These are phyloP conservation scores for Aethionema arabicum DNA, from an alignment of 345 rosid species.

Conservation along the genomic window DNA sequence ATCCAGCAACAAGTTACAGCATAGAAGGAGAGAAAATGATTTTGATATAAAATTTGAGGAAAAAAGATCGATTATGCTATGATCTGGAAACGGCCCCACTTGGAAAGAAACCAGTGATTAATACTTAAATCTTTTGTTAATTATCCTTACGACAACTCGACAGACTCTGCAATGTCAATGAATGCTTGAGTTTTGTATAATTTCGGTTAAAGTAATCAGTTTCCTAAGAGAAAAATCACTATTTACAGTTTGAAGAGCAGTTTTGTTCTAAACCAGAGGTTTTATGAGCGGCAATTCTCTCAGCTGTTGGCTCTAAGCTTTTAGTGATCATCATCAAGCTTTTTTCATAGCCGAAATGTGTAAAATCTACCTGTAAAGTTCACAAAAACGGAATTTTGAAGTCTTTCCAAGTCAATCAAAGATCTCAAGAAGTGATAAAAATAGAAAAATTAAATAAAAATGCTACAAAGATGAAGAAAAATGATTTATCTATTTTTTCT, in stretches of 20 bases:
- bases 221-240: neutral
- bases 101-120: slow-evolving; percentile 17
- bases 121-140: slow-evolving; percentile 16
- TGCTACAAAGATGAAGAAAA: too few species aligned
- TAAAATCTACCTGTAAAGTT: slow-evolving; percentile 39
- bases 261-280: neutral
- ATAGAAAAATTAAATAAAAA: too few species aligned
- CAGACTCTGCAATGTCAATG: slow-evolving; percentile 1
- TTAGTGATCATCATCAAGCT: slow-evolving; percentile 47
- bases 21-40: slow-evolving; percentile 9
- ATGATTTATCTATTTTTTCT: too few species aligned
- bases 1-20: slow-evolving; percentile 14
- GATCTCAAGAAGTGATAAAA: too few species aligned
- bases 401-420: too few species aligned
- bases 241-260: neutral
- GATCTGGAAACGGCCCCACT: slow-evolving; percentile 15
- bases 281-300: slow-evolving; percentile 44
- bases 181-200: neutral
- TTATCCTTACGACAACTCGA: slow-evolving; percentile 10
- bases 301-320: slow-evolving; percentile 54
- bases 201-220: neutral
- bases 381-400: too few species aligned
- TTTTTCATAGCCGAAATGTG: slow-evolving; percentile 39
- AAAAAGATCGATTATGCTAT: neutral
- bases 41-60: slow-evolving; percentile 5